Evolutionary conservation across 352 stramenopile genomes (phyloP).

Genomic region (Globisporangium irregulare): DNA sequence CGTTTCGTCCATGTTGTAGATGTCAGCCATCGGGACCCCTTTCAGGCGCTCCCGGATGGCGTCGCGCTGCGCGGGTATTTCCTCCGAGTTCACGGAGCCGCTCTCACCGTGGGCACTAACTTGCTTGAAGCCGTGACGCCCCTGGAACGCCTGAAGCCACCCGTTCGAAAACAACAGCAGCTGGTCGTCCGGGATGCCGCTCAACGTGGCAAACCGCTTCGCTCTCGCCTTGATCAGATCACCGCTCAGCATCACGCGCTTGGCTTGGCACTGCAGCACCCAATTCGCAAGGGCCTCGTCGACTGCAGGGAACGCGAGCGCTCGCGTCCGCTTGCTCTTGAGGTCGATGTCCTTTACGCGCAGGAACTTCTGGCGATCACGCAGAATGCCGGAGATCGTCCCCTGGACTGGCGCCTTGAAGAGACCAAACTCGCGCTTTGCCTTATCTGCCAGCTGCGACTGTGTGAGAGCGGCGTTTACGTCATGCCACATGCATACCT

Average conservation of each 20-base stretch:
- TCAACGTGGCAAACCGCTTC: neutral
- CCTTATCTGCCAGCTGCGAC: neutral
- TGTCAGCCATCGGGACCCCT: neutral
- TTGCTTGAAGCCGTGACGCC: neutral
- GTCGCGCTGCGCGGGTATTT: neutral
- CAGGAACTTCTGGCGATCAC: neutral
- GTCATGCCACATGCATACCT: neutral
- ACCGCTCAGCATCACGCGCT: neutral
- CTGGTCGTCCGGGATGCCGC: neutral
- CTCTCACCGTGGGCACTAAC: neutral
- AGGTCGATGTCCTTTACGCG: neutral
- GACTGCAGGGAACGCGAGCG: neutral
- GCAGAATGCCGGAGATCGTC: neutral
- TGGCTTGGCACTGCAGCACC: neutral
- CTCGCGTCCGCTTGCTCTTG: neutral
- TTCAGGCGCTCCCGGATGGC: neutral
- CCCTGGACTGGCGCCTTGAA: neutral
- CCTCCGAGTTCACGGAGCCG: neutral
- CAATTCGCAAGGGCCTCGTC: neutral
- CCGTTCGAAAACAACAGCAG: conserved; percentile 1
- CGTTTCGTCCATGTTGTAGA: neutral
- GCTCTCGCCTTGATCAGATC: neutral
- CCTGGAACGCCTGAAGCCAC: neutral
- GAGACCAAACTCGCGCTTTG: neutral
- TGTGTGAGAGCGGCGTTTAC: neutral